Base-by-base conservation (phyloP, 2,329 filamentous ascomycete genomes). In the Dendryphion nanum region DNA sequence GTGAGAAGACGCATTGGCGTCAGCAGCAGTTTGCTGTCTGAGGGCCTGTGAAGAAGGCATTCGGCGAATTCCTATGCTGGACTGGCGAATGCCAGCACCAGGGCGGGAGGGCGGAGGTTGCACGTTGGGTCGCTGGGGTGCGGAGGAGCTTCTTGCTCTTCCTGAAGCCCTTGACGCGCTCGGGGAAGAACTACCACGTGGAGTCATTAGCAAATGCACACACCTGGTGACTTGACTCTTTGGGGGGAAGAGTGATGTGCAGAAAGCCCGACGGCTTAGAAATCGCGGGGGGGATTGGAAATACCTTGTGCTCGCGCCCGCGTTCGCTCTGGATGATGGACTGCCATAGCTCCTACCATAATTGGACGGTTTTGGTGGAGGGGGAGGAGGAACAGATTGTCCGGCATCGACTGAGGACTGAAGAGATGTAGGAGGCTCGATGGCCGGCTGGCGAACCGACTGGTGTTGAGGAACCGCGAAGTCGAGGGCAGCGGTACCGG, bases 351-450 rank as follows among this genome's bases (percentile, higher is more conserved):
- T n/a, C n/a, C n/a, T n/a, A n/a, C n/a, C n/a, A n/a, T n/a, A n/a
- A n/a, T n/a, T n/a, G 48, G 23, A 3, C 3, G 23, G 23, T n/a
- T n/a, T 26, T 3, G 23, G 23, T 3, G 23, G 23, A 20, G 51
- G 43, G 34, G 58, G 56, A 26, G 45, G 47, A 18, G 60, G 57
- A 14, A 64, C 56, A 24, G 54, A 52, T 18, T 47, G 46, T 24
- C 57, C 59, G 15, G 60, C 61, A 36, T 66, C 61, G 31, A 64
- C 52, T 19, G 62, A 63, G 13, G 61, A 64, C 35, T 62, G 51
- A 29, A 64, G 40, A 35, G 59, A 62, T 1, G 60, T 64, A 2
- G 62, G 61, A 6, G 61, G 61, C 26, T 63, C 59, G 18, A 53
- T 23, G 13, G 34, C 40, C 4, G 55, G 55, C 19, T 57, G 57